Base-by-base conservation (phyloP, 2,329 filamentous ascomycete genomes). In the Diatrype stigma region DNA sequence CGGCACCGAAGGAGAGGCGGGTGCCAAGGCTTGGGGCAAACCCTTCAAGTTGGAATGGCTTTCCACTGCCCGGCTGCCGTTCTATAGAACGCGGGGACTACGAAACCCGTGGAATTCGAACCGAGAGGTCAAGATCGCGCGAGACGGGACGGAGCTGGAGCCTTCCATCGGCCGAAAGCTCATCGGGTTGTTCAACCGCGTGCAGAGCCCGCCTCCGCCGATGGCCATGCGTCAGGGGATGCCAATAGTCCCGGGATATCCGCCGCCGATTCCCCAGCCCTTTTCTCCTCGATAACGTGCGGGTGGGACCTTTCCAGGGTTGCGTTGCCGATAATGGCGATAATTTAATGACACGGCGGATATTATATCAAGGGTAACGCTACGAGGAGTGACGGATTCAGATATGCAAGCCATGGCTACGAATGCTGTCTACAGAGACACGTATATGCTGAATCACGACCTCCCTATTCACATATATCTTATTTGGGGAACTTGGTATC, bases 31-130 rank as follows among this genome's bases (percentile, higher is more conserved):
- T 10, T 95, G 91, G 85, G 92, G 93, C 14, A 95, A 92, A 61
- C 92, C 92, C 0, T 97, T 97, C 75, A 84, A 85, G 60, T 81
- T 97, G 44, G 86, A 95, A 70, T 97, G 93, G 93, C 68, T 95
- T 7, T 95, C 90, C 12, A 95, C 89, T 5, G 84, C 81, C 49
- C 81, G 86, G 34, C 77, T 97, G 5, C 91, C 93, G 0, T 97
- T 97, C 65, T 95, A 94, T 67, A 83, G 89, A 42, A 96, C 92
- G 0, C 77, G 91, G 56, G 92, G 93, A 0, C 71, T 97, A 50
- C 82, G 92, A 32, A 97, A 97, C 65, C 88, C 90, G 0, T 96
- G 91, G 90, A 97, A 97, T 67, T 88, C 90, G 4, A 96, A 96
- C 63, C 78, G 93, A 48, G 93, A 97, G 65, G 89, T 97, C 55